Conservation (phyloP, 2,329 filamentous ascomycete species). For the Diaporthe citriasiana region DNA sequence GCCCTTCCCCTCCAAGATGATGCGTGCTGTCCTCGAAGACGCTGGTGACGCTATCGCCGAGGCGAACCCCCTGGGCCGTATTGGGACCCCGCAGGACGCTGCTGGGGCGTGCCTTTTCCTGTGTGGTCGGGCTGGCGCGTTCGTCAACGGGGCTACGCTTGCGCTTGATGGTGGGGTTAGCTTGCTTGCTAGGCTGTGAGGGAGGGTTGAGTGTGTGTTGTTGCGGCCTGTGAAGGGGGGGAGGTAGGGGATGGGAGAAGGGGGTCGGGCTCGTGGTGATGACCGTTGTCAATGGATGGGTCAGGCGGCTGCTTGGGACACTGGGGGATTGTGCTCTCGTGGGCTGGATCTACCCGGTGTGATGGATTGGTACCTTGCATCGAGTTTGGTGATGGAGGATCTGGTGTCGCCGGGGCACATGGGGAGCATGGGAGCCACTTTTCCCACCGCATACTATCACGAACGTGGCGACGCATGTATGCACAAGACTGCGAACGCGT, state of each 20-base stretch:
- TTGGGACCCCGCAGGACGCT: constrained; percentile 77
- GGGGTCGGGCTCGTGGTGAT: neutral
- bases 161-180: constrained; percentile 71
- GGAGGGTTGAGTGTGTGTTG: neutral
- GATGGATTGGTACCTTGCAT: neutral
- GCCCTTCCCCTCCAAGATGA: constrained; percentile 79
- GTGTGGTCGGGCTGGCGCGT: constrained; percentile 75
- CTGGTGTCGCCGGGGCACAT: neutral
- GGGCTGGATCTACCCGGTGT: neutral
- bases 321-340: neutral
- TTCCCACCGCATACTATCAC: too few relatives aligned
- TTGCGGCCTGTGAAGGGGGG: neutral
- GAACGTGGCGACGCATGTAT: neutral
- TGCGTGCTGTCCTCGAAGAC: constrained; percentile 70
- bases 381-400: neutral
- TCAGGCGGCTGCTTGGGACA: neutral
- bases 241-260: too few relatives aligned
- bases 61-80: constrained; percentile 75
- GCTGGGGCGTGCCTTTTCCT: constrained; percentile 81
- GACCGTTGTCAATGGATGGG: neutral
- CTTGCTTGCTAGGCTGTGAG: constrained; percentile 60
- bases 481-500: neutral
- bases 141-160: constrained; percentile 76
- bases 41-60: constrained; percentile 67
- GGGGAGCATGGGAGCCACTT: too few relatives aligned